Evolutionary conservation across 2,329 filamentous ascomycete species (phyloP).

Genomic region (Clonostachys solani): DNA sequence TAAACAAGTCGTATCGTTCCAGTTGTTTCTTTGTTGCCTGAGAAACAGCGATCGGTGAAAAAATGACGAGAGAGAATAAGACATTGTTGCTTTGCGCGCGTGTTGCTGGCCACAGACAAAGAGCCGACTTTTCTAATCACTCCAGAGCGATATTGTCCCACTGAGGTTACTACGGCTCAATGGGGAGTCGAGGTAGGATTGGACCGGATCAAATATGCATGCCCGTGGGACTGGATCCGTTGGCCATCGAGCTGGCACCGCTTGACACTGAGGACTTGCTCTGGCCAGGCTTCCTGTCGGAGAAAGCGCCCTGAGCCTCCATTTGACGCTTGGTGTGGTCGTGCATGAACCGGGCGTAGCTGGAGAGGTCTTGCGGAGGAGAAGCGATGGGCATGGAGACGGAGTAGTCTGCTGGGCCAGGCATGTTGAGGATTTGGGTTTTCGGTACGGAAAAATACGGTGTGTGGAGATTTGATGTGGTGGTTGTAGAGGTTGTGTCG

Average conservation of each 20-base stretch:
- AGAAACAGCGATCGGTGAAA: too few relatives aligned
- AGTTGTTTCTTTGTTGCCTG: too few relatives aligned
- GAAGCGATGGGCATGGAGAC: slow-evolving; percentile 28
- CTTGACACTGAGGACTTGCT: slow-evolving; percentile 5
- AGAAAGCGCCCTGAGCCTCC: slow-evolving; percentile 40
- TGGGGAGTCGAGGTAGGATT: too few relatives aligned
- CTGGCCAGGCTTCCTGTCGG: slow-evolving; percentile 7
- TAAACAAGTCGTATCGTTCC: too few relatives aligned
- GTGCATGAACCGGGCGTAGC: slow-evolving; percentile 58
- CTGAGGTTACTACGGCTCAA: too few relatives aligned
- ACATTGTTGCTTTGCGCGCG: too few relatives aligned
- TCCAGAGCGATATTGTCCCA: too few relatives aligned
- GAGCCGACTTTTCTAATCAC: too few relatives aligned
- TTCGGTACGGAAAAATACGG: background rate
- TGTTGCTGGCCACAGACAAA: too few relatives aligned
- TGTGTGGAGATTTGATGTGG: background rate
- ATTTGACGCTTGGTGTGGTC: slow-evolving; percentile 63
- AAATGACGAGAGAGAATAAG: too few relatives aligned
- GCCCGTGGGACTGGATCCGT: slow-evolving; percentile 15
- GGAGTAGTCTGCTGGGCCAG: slow-evolving; percentile 32
- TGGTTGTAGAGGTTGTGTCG: background rate
- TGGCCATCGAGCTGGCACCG: slow-evolving; percentile 13
- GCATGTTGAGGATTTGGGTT: slow-evolving; percentile 21
- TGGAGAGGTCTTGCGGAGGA: slow-evolving; percentile 42
- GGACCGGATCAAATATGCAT: too few relatives aligned